Base-by-base conservation (phyloP, 2,329 filamentous ascomycete species). In the Neopestalotiopsis rosae region DNA sequence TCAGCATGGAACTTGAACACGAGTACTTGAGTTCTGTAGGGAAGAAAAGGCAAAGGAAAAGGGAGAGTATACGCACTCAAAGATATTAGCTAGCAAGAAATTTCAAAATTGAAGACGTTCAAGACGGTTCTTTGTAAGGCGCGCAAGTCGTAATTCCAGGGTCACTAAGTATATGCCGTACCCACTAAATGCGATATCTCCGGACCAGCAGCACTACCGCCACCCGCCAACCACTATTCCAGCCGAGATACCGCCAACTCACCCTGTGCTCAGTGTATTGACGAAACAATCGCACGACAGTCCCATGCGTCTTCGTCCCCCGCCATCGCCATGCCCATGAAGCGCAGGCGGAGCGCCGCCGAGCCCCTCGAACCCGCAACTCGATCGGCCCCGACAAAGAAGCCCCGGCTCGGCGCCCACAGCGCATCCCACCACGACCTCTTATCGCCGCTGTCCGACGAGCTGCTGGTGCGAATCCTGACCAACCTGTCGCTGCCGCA, bases 381-480 rank as follows among this genome's bases (percentile, higher is more conserved):
- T 38, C 72, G 69, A 67, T 66, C 71, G 42, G 65, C 72, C 3
- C 49, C 69, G 52, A 66, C 66, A 61, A 90, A 91, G 77, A 81
- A 85, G 69, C 73, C 75, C 66, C 79, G 82, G 38, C 76, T 76
- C 66, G 73, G 24, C 57, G 38, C 75, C 10, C n/a, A 30, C 28
- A 49, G 61, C 52, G 62, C 32, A 61, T 71, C 69, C 3, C 59
- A 52, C 45, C 72, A 78, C 68, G 92, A 97, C 80, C 84, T 86
- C 62, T 79, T 98, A 17, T 93, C 93, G 6, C 82, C 81, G 9
- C 85, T 98, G 65, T 97, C 94, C 71, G 93, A 97, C 79, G 96
- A 99, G 80, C 85, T 98, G 42, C 87, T 97, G 40, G 83, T 98
- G 68, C 92, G 94, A 74, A 92, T 98, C 70, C 85, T 98, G 45